Conservation (phyloP, 495 filamentous ascomycete species). For the Hypoxylon lienhwacheense region DNA sequence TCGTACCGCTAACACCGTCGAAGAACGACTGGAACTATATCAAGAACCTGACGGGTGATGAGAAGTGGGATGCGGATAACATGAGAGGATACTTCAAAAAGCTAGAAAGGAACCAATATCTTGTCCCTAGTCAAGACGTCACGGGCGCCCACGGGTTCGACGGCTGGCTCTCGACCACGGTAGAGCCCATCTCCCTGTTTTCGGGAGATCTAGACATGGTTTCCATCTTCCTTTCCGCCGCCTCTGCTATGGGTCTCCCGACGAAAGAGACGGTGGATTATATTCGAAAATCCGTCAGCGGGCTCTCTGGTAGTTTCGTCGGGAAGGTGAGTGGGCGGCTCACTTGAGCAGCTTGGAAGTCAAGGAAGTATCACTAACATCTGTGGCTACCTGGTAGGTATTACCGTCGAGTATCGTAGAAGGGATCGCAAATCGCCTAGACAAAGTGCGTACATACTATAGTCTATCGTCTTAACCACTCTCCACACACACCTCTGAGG, state of each 20-base stretch:
- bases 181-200: conserved; percentile 51
- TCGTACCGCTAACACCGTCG: conserved; percentile 46
- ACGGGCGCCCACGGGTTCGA: conserved; percentile 56
- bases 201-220: conserved; percentile 57
- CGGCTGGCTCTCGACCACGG: conserved; percentile 59
- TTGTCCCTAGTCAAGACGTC: conserved; percentile 30
- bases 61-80: conserved; percentile 47
- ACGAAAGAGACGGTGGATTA: conserved; percentile 4
- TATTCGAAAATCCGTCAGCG: conserved; percentile 4
- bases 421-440: conserved; percentile 5
- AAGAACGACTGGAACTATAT: conserved; percentile 54
- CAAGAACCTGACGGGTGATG: conserved; percentile 52
- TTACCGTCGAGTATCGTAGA: conserved; percentile 2
- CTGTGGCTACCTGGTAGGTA: no score
- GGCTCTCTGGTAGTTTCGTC: not conserved
- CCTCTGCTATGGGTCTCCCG: conserved; percentile 52
- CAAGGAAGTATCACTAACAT: no score
- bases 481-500: conserved; percentile 3
- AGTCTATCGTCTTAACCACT: conserved; percentile 28
- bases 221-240: conserved; percentile 52
- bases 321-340: conserved; percentile 4
- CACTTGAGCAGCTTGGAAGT: not conserved
- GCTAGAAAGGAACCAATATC: conserved; percentile 59
- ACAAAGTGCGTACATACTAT: not conserved
- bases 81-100: conserved; percentile 55